Evolutionary conservation across 129 eudicot genomes (phyloP).

Genomic region (Tagetes erecta): DNA sequence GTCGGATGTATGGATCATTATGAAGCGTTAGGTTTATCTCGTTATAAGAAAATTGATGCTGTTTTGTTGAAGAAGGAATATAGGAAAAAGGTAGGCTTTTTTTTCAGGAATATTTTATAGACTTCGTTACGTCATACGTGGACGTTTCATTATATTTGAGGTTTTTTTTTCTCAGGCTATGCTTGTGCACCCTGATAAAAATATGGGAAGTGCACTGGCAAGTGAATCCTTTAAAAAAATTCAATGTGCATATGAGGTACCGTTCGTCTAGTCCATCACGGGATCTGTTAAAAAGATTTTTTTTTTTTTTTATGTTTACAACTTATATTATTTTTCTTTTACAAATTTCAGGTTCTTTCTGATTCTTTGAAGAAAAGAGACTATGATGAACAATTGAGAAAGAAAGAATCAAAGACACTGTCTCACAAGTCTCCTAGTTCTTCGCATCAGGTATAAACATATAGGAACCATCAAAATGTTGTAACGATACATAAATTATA

Average conservation of each 20-base stretch:
- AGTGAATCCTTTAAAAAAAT: slow-evolving; percentile 96
- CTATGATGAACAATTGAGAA: slow-evolving; percentile 87
- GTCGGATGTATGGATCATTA: slow-evolving; percentile 68
- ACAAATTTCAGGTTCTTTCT: slow-evolving; percentile 74
- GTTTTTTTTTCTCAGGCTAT: slow-evolving; percentile 57
- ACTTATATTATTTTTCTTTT: slow-evolving; percentile 14
- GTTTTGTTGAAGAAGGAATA: slow-evolving; percentile 77
- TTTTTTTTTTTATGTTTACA: neutral
- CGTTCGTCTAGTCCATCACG: neutral
- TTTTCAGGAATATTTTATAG: neutral
- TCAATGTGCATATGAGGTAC: slow-evolving; percentile 95
- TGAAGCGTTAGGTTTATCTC: slow-evolving; percentile 78
- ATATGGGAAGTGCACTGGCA: slow-evolving; percentile 93
- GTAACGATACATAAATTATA: neutral
- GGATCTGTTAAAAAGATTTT: neutral
- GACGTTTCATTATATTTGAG: neutral
- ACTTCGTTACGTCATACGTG: neutral
- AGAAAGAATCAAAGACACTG: slow-evolving; percentile 71
- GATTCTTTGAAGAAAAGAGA: slow-evolving; percentile 87
- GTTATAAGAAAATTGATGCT: slow-evolving; percentile 66
- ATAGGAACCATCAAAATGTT: neutral
- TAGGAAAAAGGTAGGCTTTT: slow-evolving; percentile 65
- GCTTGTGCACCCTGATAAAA: slow-evolving; percentile 99
- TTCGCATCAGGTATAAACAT: slow-evolving; percentile 61
- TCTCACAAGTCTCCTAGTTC: slow-evolving; percentile 68